A percentile compares a stretch with the other conserved stretches of the same genome.
Evolutionary conservation across 2,329 filamentous ascomycete genomes (phyloP).

Genomic region (Colletotrichum graminicola): DNA sequence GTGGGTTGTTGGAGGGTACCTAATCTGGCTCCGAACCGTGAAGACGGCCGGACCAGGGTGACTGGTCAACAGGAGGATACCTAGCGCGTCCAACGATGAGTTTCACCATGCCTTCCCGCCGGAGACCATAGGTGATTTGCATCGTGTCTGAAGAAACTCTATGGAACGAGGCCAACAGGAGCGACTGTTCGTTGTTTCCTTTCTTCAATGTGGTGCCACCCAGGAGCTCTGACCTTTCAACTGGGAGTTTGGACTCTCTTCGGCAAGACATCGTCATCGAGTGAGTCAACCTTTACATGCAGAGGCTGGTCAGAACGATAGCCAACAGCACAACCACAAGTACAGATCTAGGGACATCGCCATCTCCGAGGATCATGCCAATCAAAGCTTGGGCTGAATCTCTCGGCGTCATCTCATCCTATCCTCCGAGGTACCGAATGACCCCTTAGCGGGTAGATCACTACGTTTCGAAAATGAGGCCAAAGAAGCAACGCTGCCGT

Average conservation of each 20-base stretch:
- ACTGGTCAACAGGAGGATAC: conserved; percentile 3
- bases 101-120: conserved; percentile 40
- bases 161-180: conserved; percentile 1
- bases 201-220: not conserved
- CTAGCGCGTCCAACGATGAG: conserved; percentile 26
- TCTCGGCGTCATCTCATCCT: conserved; percentile 19
- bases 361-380: not conserved
- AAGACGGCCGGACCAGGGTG: conserved; percentile 1
- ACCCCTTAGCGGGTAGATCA: conserved; percentile 4
- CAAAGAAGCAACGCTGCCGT: conserved; percentile 5
- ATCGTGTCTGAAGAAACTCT: conserved; percentile 19
- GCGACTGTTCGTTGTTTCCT: not conserved
- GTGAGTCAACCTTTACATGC: conserved; percentile 19
- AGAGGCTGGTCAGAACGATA: not conserved
- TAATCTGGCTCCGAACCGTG: conserved; percentile 22
- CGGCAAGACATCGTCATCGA: conserved; percentile 28
- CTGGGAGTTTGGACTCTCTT: conserved; percentile 16
- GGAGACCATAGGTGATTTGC: conserved; percentile 24
- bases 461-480: conserved; percentile 26
- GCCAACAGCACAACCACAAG: conserved; percentile 3
- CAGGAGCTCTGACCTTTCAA: conserved; percentile 3
- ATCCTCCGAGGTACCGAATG: not conserved
- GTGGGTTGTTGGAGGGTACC: conserved; percentile 1
- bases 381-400: not conserved
- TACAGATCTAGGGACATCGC: not conserved